phyloP scores from a whole-genome alignment of 2,329 filamentous ascomycete species.

The Stemphylium lycopersici region DNA sequence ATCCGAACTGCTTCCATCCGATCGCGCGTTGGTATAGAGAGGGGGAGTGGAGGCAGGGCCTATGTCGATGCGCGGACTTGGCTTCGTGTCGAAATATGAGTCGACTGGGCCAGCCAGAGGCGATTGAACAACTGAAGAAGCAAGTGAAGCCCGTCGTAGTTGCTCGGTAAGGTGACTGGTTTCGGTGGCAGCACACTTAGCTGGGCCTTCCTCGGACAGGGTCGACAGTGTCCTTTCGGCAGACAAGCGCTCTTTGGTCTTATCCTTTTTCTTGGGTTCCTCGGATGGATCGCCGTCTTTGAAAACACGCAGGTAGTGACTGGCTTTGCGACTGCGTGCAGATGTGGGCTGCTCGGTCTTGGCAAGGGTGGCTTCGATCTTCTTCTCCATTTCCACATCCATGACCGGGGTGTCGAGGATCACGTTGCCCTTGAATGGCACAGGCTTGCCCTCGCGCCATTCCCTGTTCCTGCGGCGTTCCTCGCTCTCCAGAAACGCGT shows the following conservation, averaged over 20 bases:
- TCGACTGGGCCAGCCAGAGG: slow-evolving; percentile 25
- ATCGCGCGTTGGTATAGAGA: not conserved
- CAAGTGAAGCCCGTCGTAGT: slow-evolving; percentile 27
- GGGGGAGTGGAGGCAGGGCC: slow-evolving; percentile 6
- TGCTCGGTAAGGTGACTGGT: slow-evolving; percentile 25
- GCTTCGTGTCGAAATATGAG: slow-evolving; percentile 38
- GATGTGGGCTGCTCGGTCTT: slow-evolving; percentile 61
- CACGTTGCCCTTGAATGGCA: slow-evolving; percentile 48
- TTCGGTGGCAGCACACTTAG: slow-evolving; percentile 12
- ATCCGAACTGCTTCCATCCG: slow-evolving; percentile 4
- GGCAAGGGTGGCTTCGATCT: slow-evolving; percentile 67
- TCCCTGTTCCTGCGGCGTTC: slow-evolving; percentile 56
- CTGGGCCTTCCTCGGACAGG: slow-evolving; percentile 34
- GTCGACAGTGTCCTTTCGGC: slow-evolving; percentile 37
- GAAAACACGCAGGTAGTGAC: slow-evolving; percentile 69
- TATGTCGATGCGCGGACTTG: slow-evolving; percentile 17
- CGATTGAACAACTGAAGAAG: slow-evolving; percentile 37
- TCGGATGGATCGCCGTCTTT: slow-evolving; percentile 65
- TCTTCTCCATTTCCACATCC: slow-evolving; percentile 62
- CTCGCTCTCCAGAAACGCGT: slow-evolving; percentile 42
- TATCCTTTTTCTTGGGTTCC: slow-evolving; percentile 58
- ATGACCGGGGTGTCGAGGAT: slow-evolving; percentile 50
- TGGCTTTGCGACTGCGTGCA: slow-evolving; percentile 68
- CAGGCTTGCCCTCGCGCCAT: slow-evolving; percentile 57
- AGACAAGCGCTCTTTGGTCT: slow-evolving; percentile 46